phyloP scores from a whole-genome alignment of 2,329 filamentous ascomycete genomes.

The Ophiocordyceps australis region DNA sequence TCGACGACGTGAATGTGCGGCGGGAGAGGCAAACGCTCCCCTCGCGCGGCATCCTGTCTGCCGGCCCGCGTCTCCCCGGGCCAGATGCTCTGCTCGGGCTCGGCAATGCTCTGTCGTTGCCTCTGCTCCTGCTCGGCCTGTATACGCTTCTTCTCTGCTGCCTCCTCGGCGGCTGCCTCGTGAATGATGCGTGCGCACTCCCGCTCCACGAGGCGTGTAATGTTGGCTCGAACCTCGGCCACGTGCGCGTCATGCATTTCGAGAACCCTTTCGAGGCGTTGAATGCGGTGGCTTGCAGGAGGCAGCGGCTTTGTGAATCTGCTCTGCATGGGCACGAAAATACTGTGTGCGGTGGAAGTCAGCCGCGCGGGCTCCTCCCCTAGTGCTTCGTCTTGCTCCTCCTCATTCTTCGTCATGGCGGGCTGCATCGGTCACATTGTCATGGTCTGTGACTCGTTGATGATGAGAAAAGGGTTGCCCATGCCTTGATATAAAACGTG shows the following conservation, averaged over 20 bases:
- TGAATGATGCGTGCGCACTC: constrained; percentile 13
- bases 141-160: neutral
- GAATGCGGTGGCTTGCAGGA: constrained; percentile 3
- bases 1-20: constrained; percentile 3
- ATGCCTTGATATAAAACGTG: too few species aligned
- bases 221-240: constrained; percentile 11
- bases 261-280: constrained; percentile 7
- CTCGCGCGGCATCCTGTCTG: constrained; percentile 1
- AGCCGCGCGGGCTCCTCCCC: constrained; percentile 4
- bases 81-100: constrained; percentile 9
- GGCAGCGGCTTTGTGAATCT: constrained; percentile 6
- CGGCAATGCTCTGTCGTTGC: neutral
- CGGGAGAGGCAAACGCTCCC: constrained; percentile 4
- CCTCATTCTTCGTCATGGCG: neutral
- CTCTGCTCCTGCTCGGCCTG: neutral
- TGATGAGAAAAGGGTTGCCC: too few species aligned
- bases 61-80: constrained; percentile 10
- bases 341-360: constrained; percentile 8
- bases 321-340: constrained; percentile 15
- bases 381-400: neutral
- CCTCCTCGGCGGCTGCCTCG: constrained; percentile 6
- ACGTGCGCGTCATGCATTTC: constrained; percentile 8
- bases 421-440: too few species aligned
- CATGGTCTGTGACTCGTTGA: too few species aligned
- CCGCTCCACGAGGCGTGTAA: constrained; percentile 10